These are phyloP conservation scores for Hypocreales sp. DNA, from an alignment of 2,329 filamentous ascomycete genomes.

Conservation along the genomic window DNA sequence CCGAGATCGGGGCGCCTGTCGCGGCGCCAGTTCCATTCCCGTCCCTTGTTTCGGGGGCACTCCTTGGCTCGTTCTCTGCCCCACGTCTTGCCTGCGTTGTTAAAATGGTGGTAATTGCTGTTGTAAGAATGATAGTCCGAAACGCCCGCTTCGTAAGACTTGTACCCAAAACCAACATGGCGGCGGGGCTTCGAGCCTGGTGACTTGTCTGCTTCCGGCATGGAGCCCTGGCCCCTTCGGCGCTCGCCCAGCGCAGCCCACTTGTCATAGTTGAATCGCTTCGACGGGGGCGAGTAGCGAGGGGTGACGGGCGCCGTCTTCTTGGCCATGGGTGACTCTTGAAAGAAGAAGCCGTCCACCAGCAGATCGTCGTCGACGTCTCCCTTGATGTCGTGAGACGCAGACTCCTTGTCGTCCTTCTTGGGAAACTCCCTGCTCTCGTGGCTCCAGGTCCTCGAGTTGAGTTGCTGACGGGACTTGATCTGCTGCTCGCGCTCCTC, in stretches of 20 bases:
- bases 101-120: conserved; percentile 17
- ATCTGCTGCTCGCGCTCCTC: conserved; percentile 52
- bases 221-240: conserved; percentile 49
- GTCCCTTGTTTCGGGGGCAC: conserved; percentile 40
- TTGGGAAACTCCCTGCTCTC: conserved; percentile 38
- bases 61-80: conserved; percentile 33
- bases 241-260: conserved; percentile 82
- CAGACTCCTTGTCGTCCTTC: conserved; percentile 6
- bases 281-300: conserved; percentile 51
- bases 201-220: conserved; percentile 32
- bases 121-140: conserved; percentile 29
- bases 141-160: conserved; percentile 30
- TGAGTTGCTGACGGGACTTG: conserved; percentile 46
- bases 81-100: conserved; percentile 10
- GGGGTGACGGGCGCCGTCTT: conserved; percentile 21
- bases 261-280: conserved; percentile 56
- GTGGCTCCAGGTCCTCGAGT: conserved; percentile 66
- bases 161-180: conserved; percentile 29
- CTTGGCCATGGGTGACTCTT: conserved; percentile 38
- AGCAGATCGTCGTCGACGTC: conserved; percentile 50
- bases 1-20: conserved; percentile 52
- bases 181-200: conserved; percentile 34
- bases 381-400: conserved; percentile 20
- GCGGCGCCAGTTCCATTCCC: conserved; percentile 47
- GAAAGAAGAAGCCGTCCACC: conserved; percentile 58